A percentile compares a stretch with the other conserved stretches of the same genome.
Evolutionary conservation across 1,284 basidiomycete genomes (phyloP).

Genomic region (Mycocalia duriaeana): DNA sequence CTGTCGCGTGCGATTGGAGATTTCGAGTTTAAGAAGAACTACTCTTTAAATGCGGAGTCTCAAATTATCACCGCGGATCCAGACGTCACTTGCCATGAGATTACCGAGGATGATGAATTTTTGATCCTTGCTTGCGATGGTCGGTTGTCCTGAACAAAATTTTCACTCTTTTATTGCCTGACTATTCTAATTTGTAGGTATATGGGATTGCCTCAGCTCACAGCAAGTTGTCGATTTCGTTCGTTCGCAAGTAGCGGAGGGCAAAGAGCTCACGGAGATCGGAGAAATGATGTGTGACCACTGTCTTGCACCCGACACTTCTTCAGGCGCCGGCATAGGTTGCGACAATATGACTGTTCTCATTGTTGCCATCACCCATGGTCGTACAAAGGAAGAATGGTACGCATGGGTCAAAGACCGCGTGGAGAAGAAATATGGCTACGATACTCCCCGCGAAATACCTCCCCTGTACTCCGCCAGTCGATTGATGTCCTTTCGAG

Average conservation of each 20-base stretch:
- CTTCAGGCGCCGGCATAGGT: slow-evolving; percentile 87
- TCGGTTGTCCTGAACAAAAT: slow-evolving; percentile 37
- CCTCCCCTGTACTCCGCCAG: slow-evolving; percentile 67
- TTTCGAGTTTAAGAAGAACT: slow-evolving; percentile 98
- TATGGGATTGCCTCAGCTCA: slow-evolving; percentile 96
- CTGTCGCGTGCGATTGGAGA: slow-evolving; percentile 94
- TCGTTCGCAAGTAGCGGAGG: slow-evolving; percentile 78
- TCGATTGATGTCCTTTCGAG: slow-evolving; percentile 55
- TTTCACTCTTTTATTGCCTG: slow-evolving; percentile 9
- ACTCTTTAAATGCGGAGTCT: slow-evolving; percentile 73
- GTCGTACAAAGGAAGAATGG: slow-evolving; percentile 90
- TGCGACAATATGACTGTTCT: slow-evolving; percentile 99
- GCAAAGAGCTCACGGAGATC: slow-evolving; percentile 77
- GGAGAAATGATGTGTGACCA: slow-evolving; percentile 89
- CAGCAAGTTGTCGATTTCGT: slow-evolving; percentile 93
- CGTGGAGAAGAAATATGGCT: slow-evolving; percentile 71
- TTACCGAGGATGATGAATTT: slow-evolving; percentile 92
- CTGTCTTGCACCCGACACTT: slow-evolving; percentile 92
- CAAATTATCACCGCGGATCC: slow-evolving; percentile 97
- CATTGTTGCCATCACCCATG: slow-evolving; percentile 84
- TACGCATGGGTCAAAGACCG: slow-evolving; percentile 86
- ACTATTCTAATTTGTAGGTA: slow-evolving; percentile 53
- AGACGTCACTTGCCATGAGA: slow-evolving; percentile 80
- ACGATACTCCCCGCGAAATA: slow-evolving; percentile 61
- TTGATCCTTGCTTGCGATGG: slow-evolving; percentile 95